Evolutionary conservation across 1,284 basidiomycete species (phyloP).

Genomic region (Cutaneotrichosporon sp.): DNA sequence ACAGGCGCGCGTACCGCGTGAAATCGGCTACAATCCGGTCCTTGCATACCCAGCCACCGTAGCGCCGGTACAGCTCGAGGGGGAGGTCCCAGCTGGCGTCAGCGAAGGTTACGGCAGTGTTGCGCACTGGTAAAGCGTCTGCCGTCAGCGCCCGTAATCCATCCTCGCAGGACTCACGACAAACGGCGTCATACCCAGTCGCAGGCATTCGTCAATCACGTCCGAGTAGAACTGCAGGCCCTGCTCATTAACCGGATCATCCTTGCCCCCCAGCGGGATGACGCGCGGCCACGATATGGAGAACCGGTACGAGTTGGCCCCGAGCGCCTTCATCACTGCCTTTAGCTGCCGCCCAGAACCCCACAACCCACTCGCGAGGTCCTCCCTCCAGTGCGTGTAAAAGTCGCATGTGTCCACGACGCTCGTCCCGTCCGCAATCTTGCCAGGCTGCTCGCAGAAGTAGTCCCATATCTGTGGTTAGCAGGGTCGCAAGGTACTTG

Average conservation of each 20-base stretch:
- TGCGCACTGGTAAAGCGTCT: conserved; percentile 60
- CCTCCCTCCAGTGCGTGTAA: conserved; percentile 62
- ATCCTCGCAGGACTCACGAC: conserved; percentile 52
- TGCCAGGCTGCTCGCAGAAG: conserved; percentile 61
- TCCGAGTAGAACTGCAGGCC: conserved; percentile 53
- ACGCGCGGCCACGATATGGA: conserved; percentile 69
- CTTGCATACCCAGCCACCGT: conserved; percentile 60
- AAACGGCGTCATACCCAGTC: conserved; percentile 60
- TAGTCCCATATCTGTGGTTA: conserved; percentile 67
- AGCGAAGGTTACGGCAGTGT: neutral
- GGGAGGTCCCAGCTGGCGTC: conserved; percentile 61
- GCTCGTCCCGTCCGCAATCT: conserved; percentile 60
- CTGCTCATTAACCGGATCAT: conserved; percentile 63
- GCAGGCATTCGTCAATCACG: conserved; percentile 23
- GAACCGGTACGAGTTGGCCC: conserved; percentile 60
- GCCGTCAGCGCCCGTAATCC: conserved; percentile 28
- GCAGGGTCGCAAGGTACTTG: neutral
- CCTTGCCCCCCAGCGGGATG: conserved; percentile 59
- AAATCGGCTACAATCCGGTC: conserved; percentile 61
- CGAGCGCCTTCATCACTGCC: conserved; percentile 55
- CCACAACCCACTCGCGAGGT: conserved; percentile 52
- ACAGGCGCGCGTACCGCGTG: conserved; percentile 61
- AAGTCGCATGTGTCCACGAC: conserved; percentile 68
- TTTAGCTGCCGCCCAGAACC: neutral
- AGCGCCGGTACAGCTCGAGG: conserved; percentile 62